Evolutionary conservation across 768 basidiomycete species (phyloP), one percentile per base, ranked within the genome.

Genomic region (Lactifluus volemus): DNA sequence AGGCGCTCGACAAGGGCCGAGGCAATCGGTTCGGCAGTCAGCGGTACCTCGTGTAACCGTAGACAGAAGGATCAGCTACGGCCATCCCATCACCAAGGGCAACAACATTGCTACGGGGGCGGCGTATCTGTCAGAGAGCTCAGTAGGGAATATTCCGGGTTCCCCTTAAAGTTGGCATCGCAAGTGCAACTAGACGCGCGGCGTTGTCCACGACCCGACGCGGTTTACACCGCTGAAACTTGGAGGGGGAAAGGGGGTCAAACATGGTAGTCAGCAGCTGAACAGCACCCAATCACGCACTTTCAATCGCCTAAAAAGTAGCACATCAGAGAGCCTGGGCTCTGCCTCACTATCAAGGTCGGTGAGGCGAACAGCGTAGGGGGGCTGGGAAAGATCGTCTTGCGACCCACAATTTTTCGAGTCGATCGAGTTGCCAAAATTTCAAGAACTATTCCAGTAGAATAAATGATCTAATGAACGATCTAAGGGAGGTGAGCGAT

Each of bases 401-500:
- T 29, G 50, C 38, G 30, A 34, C 36, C 14, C n/a, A 10, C 45
- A 25, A 57, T 39, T 29, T 34, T 38, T 42, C n/a, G 29, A 44
- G 49, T 44, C 29, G 45, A 32, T 30, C 53, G 41, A 45, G 11
- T 48, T 25, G 15, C 30, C 29, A 45, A 36, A 51, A 34, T 11
- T 21, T 38, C 47, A 60, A 49, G 53, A 49, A 49, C 11, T 21
- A 19, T 12, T 48, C 55, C 30, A 53, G 54, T 39, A 50, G 30
- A 50, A 58, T 25, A 14, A 53, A 53, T 21, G 5, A 44, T 41
- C 21, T 44, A 50, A 58, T 25, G 11, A 53, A 53, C 17, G 5
- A 44, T 41, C 21, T 44, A 21, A 52, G 55, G 56, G 63, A 61
- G 59, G 63, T 57, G 55, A 61, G 59, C 55, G 55, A 51, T 47